Percentiles rank a stretch among this genome's conserved stretches.
Conservation (phyloP, 129 eudicot species). For the Flaveria brownii region DNA sequence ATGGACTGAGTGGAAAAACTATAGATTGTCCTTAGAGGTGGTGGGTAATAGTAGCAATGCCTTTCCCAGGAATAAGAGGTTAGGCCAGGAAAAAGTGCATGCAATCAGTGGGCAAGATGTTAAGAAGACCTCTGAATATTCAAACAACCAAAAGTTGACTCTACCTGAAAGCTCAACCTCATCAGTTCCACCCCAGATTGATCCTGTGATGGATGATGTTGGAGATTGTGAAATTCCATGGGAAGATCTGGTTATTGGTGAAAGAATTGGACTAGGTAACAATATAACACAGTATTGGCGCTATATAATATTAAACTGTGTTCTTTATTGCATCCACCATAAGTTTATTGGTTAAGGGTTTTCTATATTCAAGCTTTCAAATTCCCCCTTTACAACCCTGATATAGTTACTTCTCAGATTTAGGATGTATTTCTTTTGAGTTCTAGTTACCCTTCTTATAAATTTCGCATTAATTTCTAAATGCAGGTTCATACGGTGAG, state of each 20-base stretch:
- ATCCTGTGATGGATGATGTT: slow-evolving; percentile 83
- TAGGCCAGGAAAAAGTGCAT: slow-evolving; percentile 33
- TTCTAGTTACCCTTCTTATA: slow-evolving; percentile 22
- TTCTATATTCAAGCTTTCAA: slow-evolving; percentile 5
- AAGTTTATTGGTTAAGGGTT: not conserved
- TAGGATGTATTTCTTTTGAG: not conserved
- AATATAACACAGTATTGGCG: slow-evolving; percentile 7
- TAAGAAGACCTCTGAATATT: slow-evolving; percentile 33
- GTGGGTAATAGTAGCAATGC: slow-evolving; percentile 34
- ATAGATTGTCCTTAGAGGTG: slow-evolving; percentile 46
- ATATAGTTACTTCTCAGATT: slow-evolving; percentile 17
- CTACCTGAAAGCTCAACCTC: slow-evolving; percentile 46
- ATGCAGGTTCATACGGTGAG: slow-evolving; percentile 95
- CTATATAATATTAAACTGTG: slow-evolving; percentile 1
- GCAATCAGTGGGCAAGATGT: slow-evolving; percentile 34
- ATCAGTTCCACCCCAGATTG: slow-evolving; percentile 47
- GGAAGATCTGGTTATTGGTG: slow-evolving; percentile 96
- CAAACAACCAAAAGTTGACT: slow-evolving; percentile 38
- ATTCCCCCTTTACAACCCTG: slow-evolving; percentile 1
- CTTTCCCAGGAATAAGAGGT: slow-evolving; percentile 33
- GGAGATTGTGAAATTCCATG: slow-evolving; percentile 95
- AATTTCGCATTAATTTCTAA: slow-evolving; percentile 19
- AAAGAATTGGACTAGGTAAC: slow-evolving; percentile 96
- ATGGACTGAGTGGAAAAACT: slow-evolving; percentile 46
- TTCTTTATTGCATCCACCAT: not conserved